phyloP scores from a whole-genome alignment of 306 rosid genomes.

The Chamaecrista fasciculata region DNA sequence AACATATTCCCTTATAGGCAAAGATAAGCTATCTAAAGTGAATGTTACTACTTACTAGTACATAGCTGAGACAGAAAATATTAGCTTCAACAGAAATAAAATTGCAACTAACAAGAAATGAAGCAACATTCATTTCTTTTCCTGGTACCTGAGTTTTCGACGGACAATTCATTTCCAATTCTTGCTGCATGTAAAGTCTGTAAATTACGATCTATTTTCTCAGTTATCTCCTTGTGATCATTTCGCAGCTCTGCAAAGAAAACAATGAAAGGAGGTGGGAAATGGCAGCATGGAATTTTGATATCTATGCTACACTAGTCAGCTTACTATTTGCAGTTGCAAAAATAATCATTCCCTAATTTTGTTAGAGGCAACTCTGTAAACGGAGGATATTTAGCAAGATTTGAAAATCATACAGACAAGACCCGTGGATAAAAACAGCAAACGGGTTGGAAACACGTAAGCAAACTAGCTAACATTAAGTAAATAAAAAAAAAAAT shows the following conservation, averaged over 20 bases:
- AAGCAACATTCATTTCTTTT: background rate
- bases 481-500: background rate
- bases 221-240: conserved; percentile 69
- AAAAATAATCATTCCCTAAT: too few species aligned
- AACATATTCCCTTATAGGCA: too few species aligned
- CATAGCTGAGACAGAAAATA: background rate
- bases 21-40: too few species aligned
- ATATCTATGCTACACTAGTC: background rate
- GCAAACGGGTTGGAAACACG: too few species aligned
- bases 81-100: conserved; percentile 3
- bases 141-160: conserved; percentile 46
- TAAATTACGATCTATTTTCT: conserved; percentile 61
- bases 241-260: conserved; percentile 58
- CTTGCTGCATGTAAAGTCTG: conserved; percentile 65
- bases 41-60: background rate
- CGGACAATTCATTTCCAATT: conserved; percentile 40
- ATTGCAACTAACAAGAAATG: background rate
- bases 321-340: background rate
- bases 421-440: too few species aligned
- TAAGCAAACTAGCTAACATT: background rate
- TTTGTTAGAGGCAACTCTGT: too few species aligned
- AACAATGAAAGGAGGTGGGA: background rate
- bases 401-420: too few species aligned
- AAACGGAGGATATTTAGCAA: too few species aligned
- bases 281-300: background rate